Evolutionary conservation across 2,329 filamentous ascomycete species (phyloP), one percentile per base, ranked within the genome.

Genomic region (Torrubiellomyces zombiae): DNA sequence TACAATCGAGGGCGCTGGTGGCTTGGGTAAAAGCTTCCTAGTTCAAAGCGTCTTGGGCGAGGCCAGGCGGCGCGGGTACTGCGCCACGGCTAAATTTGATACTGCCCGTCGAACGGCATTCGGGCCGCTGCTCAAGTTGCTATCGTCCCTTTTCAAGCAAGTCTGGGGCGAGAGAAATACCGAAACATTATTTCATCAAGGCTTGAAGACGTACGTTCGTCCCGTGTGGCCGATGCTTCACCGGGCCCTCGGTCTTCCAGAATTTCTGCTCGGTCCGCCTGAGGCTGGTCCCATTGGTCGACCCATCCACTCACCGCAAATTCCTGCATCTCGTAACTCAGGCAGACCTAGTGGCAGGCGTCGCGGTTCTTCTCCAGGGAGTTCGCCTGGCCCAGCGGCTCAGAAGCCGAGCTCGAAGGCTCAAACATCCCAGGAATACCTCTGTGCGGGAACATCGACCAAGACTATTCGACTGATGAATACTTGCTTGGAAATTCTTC

Each of bases 401-500:
- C 44, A 50, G 9, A 18, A 13, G 20, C 41, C 50, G 3, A 45
- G 48, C 15, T 37, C 58, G 3, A 50, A 60, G 4, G 49, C 56
- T 2, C 61, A 67, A 29, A 62, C 52, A 21, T 64, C 67, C 1
- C 65, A 70, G 26, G 68, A 75, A 15, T 72, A 71, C 28, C 48
- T 75, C 14, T 61, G 68, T 16, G 53, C 59, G 3, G 67, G 68
- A 16, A 50, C 58, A 1, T 60, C 68, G 5, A 70, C 64, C 8
- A 74, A 72, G 42, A 67, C 61, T 2, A 75, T 81, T 35, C 72
- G 81, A 9, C 64, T 93, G 28, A 79, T 86, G 62, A 86, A 83
- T 42, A 85, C 80, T 2, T 86, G 91, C 38, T 56, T 93, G 22
- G 85, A 94, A 37, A 75, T 93, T 7, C 50, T 94, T 25, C 69